Conservation (phyloP, 73 alveolate species). For the Stentor roeselii region DNA sequence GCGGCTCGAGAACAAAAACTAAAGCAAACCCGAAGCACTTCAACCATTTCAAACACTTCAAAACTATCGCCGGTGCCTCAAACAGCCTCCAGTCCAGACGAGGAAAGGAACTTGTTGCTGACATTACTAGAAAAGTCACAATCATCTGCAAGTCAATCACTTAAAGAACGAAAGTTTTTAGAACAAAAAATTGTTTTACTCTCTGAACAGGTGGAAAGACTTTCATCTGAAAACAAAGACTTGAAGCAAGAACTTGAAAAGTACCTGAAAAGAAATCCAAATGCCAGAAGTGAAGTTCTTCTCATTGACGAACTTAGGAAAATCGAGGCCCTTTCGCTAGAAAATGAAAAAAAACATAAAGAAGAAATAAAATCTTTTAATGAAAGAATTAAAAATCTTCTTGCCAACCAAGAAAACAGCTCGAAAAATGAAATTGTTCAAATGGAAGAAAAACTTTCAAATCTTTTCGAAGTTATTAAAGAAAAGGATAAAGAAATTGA, state of each 20-base stretch:
- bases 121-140: slow-evolving; percentile 5
- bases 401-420: neutral
- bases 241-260: neutral
- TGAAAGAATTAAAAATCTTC: neutral
- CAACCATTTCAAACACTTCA: neutral
- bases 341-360: neutral
- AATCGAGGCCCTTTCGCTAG: neutral
- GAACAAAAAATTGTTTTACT: neutral
- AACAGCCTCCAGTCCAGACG: neutral
- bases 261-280: neutral
- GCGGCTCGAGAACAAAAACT: slow-evolving; percentile 20
- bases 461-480: neutral
- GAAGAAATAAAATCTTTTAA: neutral
- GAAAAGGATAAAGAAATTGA: slow-evolving; percentile 14
- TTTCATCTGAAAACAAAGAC: neutral
- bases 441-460: neutral
- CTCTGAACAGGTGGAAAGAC: too few relatives aligned
- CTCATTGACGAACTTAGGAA: neutral
- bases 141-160: neutral
- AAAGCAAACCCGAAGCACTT: slow-evolving; percentile 7
- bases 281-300: neutral
- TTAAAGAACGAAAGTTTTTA: neutral
- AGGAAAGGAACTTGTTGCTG: neutral
- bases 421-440: neutral
- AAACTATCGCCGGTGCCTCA: neutral